Percentiles rank a stretch among this genome's conserved stretches.
Conservation (phyloP, 441 rosid species). For the Populus hybrid region DNA sequence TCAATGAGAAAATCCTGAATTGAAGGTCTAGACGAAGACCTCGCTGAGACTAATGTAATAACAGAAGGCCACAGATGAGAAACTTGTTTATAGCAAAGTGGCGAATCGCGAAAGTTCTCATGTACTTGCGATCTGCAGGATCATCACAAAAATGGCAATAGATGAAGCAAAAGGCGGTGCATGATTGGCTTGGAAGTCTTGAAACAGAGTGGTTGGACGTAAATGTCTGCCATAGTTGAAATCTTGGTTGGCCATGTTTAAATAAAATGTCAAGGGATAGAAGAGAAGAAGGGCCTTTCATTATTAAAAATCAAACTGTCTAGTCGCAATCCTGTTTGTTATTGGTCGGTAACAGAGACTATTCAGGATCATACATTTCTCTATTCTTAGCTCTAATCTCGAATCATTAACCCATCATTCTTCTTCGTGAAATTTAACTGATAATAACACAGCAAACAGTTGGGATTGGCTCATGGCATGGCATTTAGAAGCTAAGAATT, state of each 20-base stretch:
- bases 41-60: no score
- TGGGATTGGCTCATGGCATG: not conserved
- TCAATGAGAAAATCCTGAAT: no score
- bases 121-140: no score
- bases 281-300: not conserved
- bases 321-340: not conserved
- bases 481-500: not conserved
- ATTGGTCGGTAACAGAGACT: not conserved
- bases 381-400: not conserved
- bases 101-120: no score
- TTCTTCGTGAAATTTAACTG: not conserved
- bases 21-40: no score
- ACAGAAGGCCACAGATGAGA: no score
- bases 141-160: not conserved
- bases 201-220: not conserved
- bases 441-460: not conserved
- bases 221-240: not conserved
- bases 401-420: not conserved
- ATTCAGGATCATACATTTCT: not conserved
- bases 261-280: not conserved
- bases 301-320: not conserved
- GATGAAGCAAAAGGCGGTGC: not conserved
- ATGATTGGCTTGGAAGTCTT: not conserved
- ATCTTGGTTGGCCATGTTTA: not conserved
- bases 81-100: no score